Base-by-base conservation (phyloP, 2,329 filamentous ascomycete species). In the Ophiocordyceps australis region DNA sequence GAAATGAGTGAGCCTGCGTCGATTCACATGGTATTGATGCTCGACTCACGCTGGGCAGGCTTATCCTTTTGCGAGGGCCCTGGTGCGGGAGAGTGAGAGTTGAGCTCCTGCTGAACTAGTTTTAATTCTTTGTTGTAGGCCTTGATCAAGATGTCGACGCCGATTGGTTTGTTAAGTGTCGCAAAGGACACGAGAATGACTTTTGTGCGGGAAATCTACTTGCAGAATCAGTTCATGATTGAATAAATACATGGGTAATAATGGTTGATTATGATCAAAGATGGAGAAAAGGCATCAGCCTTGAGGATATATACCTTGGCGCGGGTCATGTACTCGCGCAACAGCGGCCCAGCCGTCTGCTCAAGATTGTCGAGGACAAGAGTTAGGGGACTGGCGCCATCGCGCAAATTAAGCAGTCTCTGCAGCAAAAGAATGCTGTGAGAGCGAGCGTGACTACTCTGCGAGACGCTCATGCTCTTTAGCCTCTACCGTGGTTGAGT, bases 351-450 rank as follows among this genome's bases (percentile, higher is more conserved):
- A 6, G 73, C 79, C 15, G 74, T 71, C 51, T 93, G 83, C 52
- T 92, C 82, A 17, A 94, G 59, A 18, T 65, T 80, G 49, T 95
- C 86, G 29, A 93, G 60, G 4, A 94, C 52, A 15, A 95, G 57
- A 0, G 85, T 94, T 41, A 95, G 71, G 3, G 86, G 86, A 25
- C 82, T 92, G 10, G 77, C 72, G 29, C 70, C 72, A 47, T 89
- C 78, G 33, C 81, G 67, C 29, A 81, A 58, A 42, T 74, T 80
- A 34, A 93, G 60, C 3, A 93, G 58, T 43, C 82, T 85, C 34
- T 83, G 79, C 28, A 93, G 72, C 3, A 92, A 59, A 3, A 92
- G 66, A 14, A 91, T 55, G 45, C 83, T 85, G 50, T 93, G 83
- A 13, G 81, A 85, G 35, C 81, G 69, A 17, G 78, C 65, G 42